Base-by-base conservation (phyloP, 2,329 filamentous ascomycete genomes). In the Xylariales sp. region DNA sequence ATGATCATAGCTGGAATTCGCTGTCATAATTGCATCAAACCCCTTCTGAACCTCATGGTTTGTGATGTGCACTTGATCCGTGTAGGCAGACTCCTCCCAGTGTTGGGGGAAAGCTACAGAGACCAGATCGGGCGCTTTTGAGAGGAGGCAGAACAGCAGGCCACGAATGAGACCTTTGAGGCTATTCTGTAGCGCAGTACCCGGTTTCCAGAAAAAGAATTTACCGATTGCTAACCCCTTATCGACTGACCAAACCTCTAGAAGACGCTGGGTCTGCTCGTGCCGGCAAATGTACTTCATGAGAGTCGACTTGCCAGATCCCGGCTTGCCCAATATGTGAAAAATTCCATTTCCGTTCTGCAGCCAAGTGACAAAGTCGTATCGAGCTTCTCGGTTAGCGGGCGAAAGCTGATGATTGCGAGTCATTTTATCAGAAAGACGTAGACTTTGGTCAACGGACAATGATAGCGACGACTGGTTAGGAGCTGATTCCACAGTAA, bases 261-360 rank as follows among this genome's bases (percentile, higher is more conserved):
- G 23, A 17, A 29, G 21, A 11, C 29, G 5, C 16, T 27, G n/a
- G 12, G 17, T 36, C 13, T 14, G 7, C 14, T 19, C 5, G 17
- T 44, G 42, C 6, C 39, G 18, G 31, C 27, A 35, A 14, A 44
- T 36, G 27, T 41, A 35, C 27, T 44, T 44, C 42, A 44, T 12
- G 16, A 37, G 16, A 25, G 33, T 36, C 7, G 33, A 36, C 27
- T 36, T 36, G n/a, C 33, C 33, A 20, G 33, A 36, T 6, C 37
- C 37, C 3, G 33, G 41, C 23, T 43, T 43, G 15, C 41, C 41
- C 27, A 37, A 25, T 8, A 44, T 19, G 27, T 44, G 41, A 15
- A 44, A 44, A 5, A 44, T 35, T 10, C 31, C 34, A 6, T 28
- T 10, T 5, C 41, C 41, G 5, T 25, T 5, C 10, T 39, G 33